Evolutionary conservation across 202 grass and related monocot genomes (phyloP).

Genomic region (Brachypodium distachyon): DNA sequence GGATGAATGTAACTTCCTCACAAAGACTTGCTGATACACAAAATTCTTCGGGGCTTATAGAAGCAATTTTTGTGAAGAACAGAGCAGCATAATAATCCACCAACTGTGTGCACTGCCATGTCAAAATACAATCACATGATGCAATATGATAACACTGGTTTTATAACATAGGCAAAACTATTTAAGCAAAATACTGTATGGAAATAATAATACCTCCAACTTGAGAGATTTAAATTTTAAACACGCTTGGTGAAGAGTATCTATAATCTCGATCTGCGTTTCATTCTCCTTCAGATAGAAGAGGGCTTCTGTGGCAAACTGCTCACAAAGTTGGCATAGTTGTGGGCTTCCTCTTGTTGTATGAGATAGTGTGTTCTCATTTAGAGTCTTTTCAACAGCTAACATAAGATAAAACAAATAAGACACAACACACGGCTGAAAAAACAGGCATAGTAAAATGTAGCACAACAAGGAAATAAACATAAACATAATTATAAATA

Average conservation of each 20-base stretch:
- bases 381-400: conserved; percentile 21
- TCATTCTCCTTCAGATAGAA: conserved; percentile 55
- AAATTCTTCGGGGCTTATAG: conserved; percentile 50
- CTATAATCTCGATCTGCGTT: conserved; percentile 49
- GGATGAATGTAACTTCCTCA: conserved; percentile 11
- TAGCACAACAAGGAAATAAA: background rate
- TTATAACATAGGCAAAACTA: background rate
- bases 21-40: conserved; percentile 64
- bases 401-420: conserved; percentile 8
- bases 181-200: background rate
- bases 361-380: background rate
- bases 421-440: background rate
- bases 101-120: conserved; percentile 57
- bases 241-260: conserved; percentile 49
- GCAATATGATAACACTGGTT: background rate
- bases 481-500: background rate
- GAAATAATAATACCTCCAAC: conserved; percentile 38
- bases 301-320: conserved; percentile 57
- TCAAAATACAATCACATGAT: background rate
- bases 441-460: background rate
- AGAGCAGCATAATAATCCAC: conserved; percentile 61
- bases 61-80: conserved; percentile 54
- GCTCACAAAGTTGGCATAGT: conserved; percentile 59
- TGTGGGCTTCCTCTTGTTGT: conserved; percentile 19
- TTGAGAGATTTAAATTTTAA: conserved; percentile 42